Evolutionary conservation across 2,329 filamentous ascomycete genomes (phyloP).

Genomic region (Colletotrichum abscissum): DNA sequence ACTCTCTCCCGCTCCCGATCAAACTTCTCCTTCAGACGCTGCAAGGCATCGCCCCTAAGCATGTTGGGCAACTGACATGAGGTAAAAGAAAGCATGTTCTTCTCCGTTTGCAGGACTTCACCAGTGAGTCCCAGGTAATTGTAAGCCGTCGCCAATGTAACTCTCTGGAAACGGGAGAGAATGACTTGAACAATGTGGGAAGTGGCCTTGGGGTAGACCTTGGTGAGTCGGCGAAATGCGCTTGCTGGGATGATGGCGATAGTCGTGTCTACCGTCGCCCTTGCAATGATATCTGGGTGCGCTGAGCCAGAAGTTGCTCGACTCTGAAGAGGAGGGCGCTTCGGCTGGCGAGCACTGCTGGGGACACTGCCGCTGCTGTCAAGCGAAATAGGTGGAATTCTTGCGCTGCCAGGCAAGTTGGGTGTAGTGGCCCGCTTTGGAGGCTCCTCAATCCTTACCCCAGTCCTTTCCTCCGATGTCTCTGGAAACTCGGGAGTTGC

Average conservation of each 20-base stretch:
- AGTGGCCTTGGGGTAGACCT: constrained; percentile 95
- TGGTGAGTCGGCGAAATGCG: constrained; percentile 91
- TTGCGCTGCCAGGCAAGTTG: constrained; percentile 46
- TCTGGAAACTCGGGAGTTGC: constrained; percentile 20
- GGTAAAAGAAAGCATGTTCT: constrained; percentile 93
- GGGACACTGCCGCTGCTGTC: constrained; percentile 5
- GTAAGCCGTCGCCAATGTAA: constrained; percentile 94
- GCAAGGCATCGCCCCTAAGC: constrained; percentile 83
- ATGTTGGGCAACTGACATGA: constrained; percentile 92
- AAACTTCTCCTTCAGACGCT: constrained; percentile 93
- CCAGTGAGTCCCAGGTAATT: constrained; percentile 92
- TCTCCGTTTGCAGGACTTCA: constrained; percentile 92
- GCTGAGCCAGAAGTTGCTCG: constrained; percentile 75
- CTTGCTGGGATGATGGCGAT: constrained; percentile 98
- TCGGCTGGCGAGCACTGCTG: constrained; percentile 30
- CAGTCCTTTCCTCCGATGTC: constrained; percentile 7
- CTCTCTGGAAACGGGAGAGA: constrained; percentile 90
- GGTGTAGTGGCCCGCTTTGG: constrained; percentile 22
- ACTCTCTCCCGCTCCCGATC: constrained; percentile 84
- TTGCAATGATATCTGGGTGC: constrained; percentile 96
- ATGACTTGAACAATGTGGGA: constrained; percentile 99
- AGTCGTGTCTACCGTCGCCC: constrained; percentile 94
- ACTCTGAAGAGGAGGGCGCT: constrained; percentile 54
- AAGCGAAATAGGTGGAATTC: constrained; percentile 81
- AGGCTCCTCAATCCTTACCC: constrained; percentile 25